Evolutionary conservation across 208 protist genomes (phyloP), one percentile per base, ranked within the genome.

Genomic region (Phytomonas francai): DNA sequence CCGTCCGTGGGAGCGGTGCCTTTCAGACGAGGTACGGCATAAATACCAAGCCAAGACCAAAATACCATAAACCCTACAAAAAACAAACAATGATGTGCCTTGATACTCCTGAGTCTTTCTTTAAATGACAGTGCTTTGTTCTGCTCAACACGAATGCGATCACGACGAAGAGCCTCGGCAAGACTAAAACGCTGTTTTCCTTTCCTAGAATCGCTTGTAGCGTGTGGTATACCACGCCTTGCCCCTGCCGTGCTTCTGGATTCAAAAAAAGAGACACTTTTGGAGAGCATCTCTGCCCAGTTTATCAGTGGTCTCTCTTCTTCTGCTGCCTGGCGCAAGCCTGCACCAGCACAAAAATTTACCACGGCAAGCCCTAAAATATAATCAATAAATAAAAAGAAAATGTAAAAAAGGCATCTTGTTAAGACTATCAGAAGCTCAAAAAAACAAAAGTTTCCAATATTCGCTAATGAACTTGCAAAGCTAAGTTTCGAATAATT

Each of bases 41-140:
- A 45, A 36, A 11, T 65, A 19, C 62, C 62, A 45, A 65, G 62
- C 62, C 62, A 65, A 4, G 62, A 54, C 62, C 62, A 65, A 29
- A 65, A 42, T 14, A 45, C 2, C 62, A 65, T 65, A 49, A 65
- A 65, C 3, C 22, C 62, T 36, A 65, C 28, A 54, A 54, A 54
- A 54, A 54, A 54, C 4, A 54, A 54, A 54, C 45, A 54, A 54
- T 62, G 59, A 32, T n/a, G 27, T 1, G 16, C 25, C 45, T 54
- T 54, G 19, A 54, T 25, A 22, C 45, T 54, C 45, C 19, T 54
- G 45, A 54, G 11, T 54, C 45, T 62, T 9, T 62, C 32, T 32
- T 62, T 62, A 54, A 54, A 54, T 19, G 45, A 65, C 62, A 65
- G 33, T 45, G 62, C 45, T 27, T 51, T 65, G 62, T 45, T 65